Conservation (phyloP, 2,329 filamentous ascomycete species). For the Sporothrix globosa region DNA sequence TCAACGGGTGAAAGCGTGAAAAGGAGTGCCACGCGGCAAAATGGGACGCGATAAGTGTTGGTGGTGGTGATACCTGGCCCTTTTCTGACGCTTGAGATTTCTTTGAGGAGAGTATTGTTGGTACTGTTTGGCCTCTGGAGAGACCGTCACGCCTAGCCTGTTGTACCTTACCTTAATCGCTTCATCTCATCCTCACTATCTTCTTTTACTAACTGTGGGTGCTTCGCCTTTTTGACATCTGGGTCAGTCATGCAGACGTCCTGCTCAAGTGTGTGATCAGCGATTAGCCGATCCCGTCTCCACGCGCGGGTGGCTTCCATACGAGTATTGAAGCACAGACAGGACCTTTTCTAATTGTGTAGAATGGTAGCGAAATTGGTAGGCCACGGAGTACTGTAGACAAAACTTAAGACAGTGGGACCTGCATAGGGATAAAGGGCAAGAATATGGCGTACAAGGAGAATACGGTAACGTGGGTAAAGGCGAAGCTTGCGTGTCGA, state of each 20-base stretch:
- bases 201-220: not conserved
- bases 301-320: conserved; percentile 15
- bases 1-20: not conserved
- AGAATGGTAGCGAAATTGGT: not conserved
- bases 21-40: not conserved
- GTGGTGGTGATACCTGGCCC: not conserved
- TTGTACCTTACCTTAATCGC: not conserved
- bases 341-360: conserved; percentile 1
- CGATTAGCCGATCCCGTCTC: conserved; percentile 27
- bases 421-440: not conserved
- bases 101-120: not conserved
- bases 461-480: not conserved
- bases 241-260: conserved; percentile 1
- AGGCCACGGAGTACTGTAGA: not conserved
- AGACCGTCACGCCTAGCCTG: not conserved
- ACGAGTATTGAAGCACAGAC: conserved; percentile 12
- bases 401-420: not conserved
- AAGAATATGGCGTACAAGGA: not conserved
- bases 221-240: not conserved
- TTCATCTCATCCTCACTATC: not conserved
- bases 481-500: conserved; percentile 3
- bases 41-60: not conserved
- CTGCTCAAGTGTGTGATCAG: conserved; percentile 25
- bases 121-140: too few species aligned
- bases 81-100: not conserved